Evolutionary conservation across 208 protist species (phyloP).

Genomic region (Leishmania braziliensis): DNA sequence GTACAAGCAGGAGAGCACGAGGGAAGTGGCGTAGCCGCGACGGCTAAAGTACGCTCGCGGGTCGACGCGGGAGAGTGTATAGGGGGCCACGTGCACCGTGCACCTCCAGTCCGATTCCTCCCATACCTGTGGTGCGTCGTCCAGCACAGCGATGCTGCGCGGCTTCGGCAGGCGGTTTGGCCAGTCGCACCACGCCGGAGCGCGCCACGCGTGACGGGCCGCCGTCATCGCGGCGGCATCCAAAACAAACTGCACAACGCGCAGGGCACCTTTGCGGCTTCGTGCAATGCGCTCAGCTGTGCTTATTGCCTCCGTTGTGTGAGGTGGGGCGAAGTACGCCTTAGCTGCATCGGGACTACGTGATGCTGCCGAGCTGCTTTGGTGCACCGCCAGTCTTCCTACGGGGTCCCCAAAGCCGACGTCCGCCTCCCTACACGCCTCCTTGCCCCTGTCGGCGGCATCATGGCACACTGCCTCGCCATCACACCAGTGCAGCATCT

Average conservation of each 20-base stretch:
- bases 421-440: not conserved
- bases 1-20: slow-evolving; percentile 57
- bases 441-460: not conserved
- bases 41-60: slow-evolving; percentile 53
- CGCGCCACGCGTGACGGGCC: slow-evolving; percentile 22
- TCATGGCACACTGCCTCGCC: not conserved
- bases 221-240: slow-evolving; percentile 14
- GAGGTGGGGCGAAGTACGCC: too few species aligned
- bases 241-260: slow-evolving; percentile 12
- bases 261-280: slow-evolving; percentile 14
- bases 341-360: not conserved
- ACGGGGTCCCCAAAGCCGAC: not conserved
- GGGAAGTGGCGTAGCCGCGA: slow-evolving; percentile 42
- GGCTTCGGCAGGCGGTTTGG: slow-evolving; percentile 25
- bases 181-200: slow-evolving; percentile 30
- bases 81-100: slow-evolving; percentile 65
- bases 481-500: slow-evolving; percentile 27
- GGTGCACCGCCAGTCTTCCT: not conserved
- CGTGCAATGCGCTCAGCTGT: slow-evolving; percentile 21
- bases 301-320: not conserved
- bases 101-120: slow-evolving; percentile 59
- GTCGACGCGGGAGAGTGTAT: slow-evolving; percentile 73
- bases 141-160: slow-evolving; percentile 69
- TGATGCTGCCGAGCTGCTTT: not conserved
- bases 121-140: slow-evolving; percentile 83